Base-by-base conservation (phyloP, 192 early-diverging fungal genomes). In the Coemansia sp. region DNA sequence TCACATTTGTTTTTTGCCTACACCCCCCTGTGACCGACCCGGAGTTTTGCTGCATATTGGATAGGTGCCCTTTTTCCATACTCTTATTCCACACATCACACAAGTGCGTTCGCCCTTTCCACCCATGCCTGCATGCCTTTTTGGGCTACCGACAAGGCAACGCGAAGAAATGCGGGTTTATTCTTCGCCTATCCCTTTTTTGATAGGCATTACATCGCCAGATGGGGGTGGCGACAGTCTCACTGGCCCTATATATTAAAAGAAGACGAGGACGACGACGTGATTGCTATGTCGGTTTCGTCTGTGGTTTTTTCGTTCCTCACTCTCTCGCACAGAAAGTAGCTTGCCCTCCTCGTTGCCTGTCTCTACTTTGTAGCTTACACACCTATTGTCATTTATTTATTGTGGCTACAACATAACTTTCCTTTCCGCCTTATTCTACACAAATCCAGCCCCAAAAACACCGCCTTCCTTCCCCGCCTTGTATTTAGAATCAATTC, bases 101-200 rank as follows among this genome's bases (percentile, higher is more conserved):
- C 22, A 13, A 48, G 45, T 7, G 45, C 22, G 19, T 48, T 25
- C 22, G 5, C 22, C 45, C 45, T 25, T 48, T 6, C 45, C 20
- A 22, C 20, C 45, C 5, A n/a, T 48, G 45, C 45, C 45, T 48
- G 45, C 45, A 48, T 48, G 44, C 13, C 5, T 22, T 48, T 25
- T 48, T 48, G 45, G 45, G 45, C 45, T 48, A 48, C 45, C 45
- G 23, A 25, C 45, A 23, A 47, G 44, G 44, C 20, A 47, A 22
- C 20, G 22, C 2, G 15, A n/a, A n/a, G 19, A 19, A 44, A 44
- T 7, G 45, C 14, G 19, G 45, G 19, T 48, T 48, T 48, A 48
- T 48, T 48, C 45, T 48, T 48, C 23, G 23, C 45, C 45, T 25
- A 23, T 20, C 45, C 45, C 23, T 48, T 48, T 48, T 8, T 23